Evolutionary conservation across 1,284 basidiomycete genomes (phyloP), one percentile per base, ranked within the genome.

Genomic region (Malassezia caprae): DNA sequence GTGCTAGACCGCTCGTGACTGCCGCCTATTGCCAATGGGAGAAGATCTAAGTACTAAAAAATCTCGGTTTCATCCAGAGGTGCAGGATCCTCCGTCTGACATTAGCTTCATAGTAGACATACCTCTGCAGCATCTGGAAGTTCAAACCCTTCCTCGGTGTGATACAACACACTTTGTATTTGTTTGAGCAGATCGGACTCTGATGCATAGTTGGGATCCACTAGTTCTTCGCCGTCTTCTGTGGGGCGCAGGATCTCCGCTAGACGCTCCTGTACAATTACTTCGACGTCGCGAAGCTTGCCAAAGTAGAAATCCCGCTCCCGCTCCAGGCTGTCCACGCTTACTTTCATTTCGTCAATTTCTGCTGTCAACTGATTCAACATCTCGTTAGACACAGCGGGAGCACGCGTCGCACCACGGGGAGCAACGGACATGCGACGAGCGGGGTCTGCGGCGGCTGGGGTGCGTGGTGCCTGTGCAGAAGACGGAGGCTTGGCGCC

Each of bases 261-360:
- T 42, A 78, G 63, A 15, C 76, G 62, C 19, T 76, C 76, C 35
- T 73, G 76, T 3, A 88, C 87, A 21, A 96, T 79, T 61, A 96
- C 87, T 77, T 99, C 93, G 67, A 99, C 96, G 64, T 93, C 87
- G 15, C 69, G 62, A 10, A 73, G 58, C 56, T 96, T 98, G 68
- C 86, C 84, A 78, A 96, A 98, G 78, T 98, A 98, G 76, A 98
- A 98, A 76, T 96, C 91, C 40, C 91, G 80, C 78, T 96, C 90
- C 78, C 90, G 93, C 79, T 79, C 78, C 43, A 82, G 76, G 69
- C 87, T 87, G 74, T 91, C 90, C 60, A 94, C 79, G 67, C 88
- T 85, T 1, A 80, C 76, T 52, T 84, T 83, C 79, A 96, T 80
- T 64, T 96, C 93, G 65, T 83, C 81, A 58, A 94, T 78, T 76